Percentiles rank a stretch among this genome's conserved stretches.
Conservation (phyloP, 2,329 filamentous ascomycete genomes). For the Capronia coronata region DNA sequence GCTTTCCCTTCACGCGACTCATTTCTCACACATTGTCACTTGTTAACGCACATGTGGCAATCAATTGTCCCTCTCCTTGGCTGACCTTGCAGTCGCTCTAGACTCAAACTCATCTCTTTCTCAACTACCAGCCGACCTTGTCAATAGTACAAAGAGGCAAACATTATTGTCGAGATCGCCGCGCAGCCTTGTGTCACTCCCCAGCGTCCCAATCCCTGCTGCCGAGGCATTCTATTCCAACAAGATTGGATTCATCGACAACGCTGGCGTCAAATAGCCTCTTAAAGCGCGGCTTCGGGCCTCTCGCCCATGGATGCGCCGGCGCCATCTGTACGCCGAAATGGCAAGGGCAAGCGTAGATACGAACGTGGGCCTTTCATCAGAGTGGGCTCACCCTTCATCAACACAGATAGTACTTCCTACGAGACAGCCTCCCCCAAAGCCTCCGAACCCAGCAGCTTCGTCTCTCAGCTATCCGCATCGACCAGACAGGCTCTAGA, state of each 20-base stretch:
- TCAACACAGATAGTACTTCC: constrained; percentile 8
- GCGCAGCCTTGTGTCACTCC: neutral
- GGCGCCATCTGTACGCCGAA: neutral
- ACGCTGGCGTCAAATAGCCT: neutral
- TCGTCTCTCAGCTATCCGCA: constrained; percentile 2
- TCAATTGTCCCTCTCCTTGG: neutral
- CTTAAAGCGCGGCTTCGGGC: neutral
- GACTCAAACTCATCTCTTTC: neutral
- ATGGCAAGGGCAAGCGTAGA: constrained; percentile 8
- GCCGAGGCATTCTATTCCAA: neutral
- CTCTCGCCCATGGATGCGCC: neutral
- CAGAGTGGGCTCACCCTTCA: constrained; percentile 11
- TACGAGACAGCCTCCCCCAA: constrained; percentile 7
- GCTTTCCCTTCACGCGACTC: neutral
- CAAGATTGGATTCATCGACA: neutral
- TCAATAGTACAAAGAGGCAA: neutral
- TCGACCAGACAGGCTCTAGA: neutral
- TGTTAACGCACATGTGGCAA: too few species aligned
- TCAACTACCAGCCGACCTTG: neutral
- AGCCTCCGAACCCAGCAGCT: neutral
- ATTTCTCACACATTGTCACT: neutral
- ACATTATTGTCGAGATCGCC: neutral
- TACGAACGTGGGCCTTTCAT: constrained; percentile 9
- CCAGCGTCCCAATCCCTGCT: neutral
- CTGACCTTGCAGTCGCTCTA: neutral